phyloP scores from a whole-genome alignment of 2,329 filamentous ascomycete species.

The Fusarium ramigenum region DNA sequence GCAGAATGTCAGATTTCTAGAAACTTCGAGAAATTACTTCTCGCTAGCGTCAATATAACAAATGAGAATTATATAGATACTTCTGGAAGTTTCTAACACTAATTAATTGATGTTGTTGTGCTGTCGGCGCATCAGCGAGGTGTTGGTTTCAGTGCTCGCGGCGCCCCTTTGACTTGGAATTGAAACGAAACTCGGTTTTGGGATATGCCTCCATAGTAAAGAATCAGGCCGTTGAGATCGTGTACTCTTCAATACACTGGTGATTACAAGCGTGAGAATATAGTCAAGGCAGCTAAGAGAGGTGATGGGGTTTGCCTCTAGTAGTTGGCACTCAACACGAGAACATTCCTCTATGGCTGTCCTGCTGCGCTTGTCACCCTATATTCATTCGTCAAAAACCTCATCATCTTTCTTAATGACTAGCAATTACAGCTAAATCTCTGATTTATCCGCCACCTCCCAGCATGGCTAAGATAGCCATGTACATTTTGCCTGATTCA shows the following conservation, averaged over 20 bases:
- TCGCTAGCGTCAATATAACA: neutral
- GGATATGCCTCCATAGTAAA: neutral
- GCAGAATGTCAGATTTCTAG: neutral
- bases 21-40: neutral
- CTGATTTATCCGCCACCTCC: accelerated
- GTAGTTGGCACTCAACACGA: accelerated
- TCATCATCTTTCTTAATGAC: too few species aligned
- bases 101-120: neutral
- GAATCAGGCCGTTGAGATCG: too few species aligned
- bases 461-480: neutral
- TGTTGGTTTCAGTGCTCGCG: accelerated
- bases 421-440: accelerated
- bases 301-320: neutral
- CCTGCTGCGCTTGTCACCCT: accelerated
- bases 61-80: neutral
- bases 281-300: neutral
- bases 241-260: accelerated
- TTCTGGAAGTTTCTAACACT: accelerated
- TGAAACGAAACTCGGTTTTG: neutral
- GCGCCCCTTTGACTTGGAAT: neutral
- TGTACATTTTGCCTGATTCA: accelerated
- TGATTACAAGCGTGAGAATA: accelerated
- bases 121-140: too few species aligned
- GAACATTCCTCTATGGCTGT: neutral
- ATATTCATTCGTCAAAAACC: accelerated